phyloP scores from a whole-genome alignment of 495 filamentous ascomycete species.

The Lophiotrema nucula region DNA sequence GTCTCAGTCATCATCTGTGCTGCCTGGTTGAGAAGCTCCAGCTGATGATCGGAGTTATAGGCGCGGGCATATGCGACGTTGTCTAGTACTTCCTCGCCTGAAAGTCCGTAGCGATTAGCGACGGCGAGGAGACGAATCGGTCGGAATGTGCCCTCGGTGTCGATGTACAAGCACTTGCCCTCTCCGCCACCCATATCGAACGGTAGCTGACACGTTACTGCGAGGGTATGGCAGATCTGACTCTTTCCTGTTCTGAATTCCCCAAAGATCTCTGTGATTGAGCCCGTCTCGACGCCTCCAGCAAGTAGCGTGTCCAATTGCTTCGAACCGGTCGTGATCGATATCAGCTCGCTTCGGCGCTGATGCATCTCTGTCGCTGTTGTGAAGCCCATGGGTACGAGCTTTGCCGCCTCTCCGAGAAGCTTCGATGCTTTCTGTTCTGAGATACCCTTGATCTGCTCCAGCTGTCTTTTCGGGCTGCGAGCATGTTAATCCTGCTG shows the following conservation, averaged over 20 bases:
- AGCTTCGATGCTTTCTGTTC: slow-evolving; percentile 93
- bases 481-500: neutral
- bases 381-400: slow-evolving; percentile 98
- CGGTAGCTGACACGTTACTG: slow-evolving; percentile 93
- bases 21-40: slow-evolving; percentile 90
- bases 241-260: slow-evolving; percentile 98
- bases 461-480: slow-evolving; percentile 75
- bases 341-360: slow-evolving; percentile 91
- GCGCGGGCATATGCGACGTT: slow-evolving; percentile 97
- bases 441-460: slow-evolving; percentile 96
- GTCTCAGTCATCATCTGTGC: slow-evolving; percentile 99
- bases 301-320: slow-evolving; percentile 92
- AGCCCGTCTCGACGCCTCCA: slow-evolving; percentile 93
- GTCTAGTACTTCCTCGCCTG: slow-evolving; percentile 94
- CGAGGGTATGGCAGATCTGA: slow-evolving; percentile 97
- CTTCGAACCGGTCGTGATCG: slow-evolving; percentile 96
- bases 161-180: slow-evolving; percentile 98
- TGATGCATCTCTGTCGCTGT: slow-evolving; percentile 99
- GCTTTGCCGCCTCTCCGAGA: slow-evolving; percentile 88
- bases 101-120: slow-evolving; percentile 88
- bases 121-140: slow-evolving; percentile 88
- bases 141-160: slow-evolving; percentile 96
- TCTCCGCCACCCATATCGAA: slow-evolving; percentile 99
- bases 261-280: slow-evolving; percentile 97
- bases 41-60: slow-evolving; percentile 97